Conservation (phyloP, 495 filamentous ascomycete species). For the Podospora fimiseda region DNA sequence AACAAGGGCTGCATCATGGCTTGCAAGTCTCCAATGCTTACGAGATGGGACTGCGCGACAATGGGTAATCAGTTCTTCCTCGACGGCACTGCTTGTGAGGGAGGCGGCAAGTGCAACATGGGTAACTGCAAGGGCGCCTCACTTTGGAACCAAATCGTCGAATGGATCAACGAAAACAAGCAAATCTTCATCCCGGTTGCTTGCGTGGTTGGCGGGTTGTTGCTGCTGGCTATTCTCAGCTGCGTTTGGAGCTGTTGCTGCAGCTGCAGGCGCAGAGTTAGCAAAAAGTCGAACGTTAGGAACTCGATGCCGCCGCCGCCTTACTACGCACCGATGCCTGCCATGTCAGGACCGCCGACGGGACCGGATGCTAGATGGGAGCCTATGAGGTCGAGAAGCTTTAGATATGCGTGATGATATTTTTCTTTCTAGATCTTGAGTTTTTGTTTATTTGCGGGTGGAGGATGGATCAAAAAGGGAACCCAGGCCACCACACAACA, state of each 20-base stretch:
- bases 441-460: too few relatives aligned
- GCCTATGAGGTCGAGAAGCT: constrained; percentile 19
- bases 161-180: constrained; percentile 66
- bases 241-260: constrained; percentile 53
- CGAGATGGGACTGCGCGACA: constrained; percentile 55
- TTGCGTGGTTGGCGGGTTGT: constrained; percentile 57
- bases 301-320: neutral
- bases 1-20: constrained; percentile 63
- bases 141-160: constrained; percentile 52
- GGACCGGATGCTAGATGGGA: constrained; percentile 7
- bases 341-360: constrained; percentile 3
- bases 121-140: constrained; percentile 63
- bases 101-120: constrained; percentile 72
- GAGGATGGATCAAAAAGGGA: too few relatives aligned
- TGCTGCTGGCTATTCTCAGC: constrained; percentile 55
- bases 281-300: neutral
- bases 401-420: constrained; percentile 21
- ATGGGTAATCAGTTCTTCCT: constrained; percentile 83
- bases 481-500: too few relatives aligned
- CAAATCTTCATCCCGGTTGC: constrained; percentile 70
- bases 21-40: constrained; percentile 68
- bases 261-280: constrained; percentile 32
- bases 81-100: constrained; percentile 82
- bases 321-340: neutral
- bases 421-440: neutral